Evolutionary conservation across 2,329 filamentous ascomycete species (phyloP), one percentile per base, ranked within the genome.

Genomic region (Tolypocladium tropicale): DNA sequence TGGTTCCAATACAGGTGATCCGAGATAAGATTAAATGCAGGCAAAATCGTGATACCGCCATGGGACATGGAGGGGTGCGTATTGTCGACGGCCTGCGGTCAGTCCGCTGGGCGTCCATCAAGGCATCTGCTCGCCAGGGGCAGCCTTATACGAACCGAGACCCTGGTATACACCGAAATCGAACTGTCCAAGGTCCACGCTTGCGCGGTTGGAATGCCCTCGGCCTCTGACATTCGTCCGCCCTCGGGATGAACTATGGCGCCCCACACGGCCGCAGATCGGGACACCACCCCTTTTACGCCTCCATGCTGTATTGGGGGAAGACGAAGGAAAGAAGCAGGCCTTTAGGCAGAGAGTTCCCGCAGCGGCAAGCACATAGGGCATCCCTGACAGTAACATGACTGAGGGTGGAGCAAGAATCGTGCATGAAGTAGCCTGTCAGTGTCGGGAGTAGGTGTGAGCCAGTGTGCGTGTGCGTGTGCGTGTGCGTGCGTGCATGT

Each of bases 241-340:
- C 60, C 64, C 58, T 66, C 64, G 66, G 68, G 65, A 72, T 67
- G 68, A 72, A 71, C 67, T 64, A 72, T 65, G 59, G 65, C 53
- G 68, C 64, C 68, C 72, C 70, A 72, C 72, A 67, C 63, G 71
- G 70, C 70, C 70, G 72, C 72, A 72, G 65, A 68, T 69, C 67
- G 63, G 68, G 67, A 61, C 67, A 64, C 69, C 67, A 62, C 60
- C 60, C 64, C 60, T 60, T 64, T 28, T 18, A 46, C 41, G 28
- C 41, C 25, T 30, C 18, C 18, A 28, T 46, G 23, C 58, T n/a
- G n/a, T n/a, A n/a, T n/a, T n/a, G n/a, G 46, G 53, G 49, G 41
- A 39, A 46, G 49, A 33, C 12, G 28, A 54, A 21, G 33, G 56
- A 41, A 53, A 48, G 10, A 55, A 33, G 33, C 30, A 33, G 33